A percentile compares a stretch with the other conserved stretches of the same genome.
Evolutionary conservation across 176 grass and related monocot species (phyloP).

Genomic region (Tillandsia fasciculata): DNA sequence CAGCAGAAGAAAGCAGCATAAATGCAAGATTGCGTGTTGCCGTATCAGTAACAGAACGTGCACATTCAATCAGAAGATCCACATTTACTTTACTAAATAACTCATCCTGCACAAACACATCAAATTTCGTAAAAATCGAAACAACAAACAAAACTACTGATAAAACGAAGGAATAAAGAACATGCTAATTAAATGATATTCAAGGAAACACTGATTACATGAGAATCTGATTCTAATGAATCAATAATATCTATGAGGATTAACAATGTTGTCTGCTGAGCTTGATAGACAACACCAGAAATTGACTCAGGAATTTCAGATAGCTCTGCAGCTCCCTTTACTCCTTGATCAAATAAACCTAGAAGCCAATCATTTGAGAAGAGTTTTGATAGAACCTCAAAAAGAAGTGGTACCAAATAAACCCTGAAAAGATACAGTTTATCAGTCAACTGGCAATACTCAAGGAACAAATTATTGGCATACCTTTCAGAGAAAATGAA

Average conservation of each 20-base stretch:
- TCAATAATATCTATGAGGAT: constrained; percentile 87
- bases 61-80: constrained; percentile 43
- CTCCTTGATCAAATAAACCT: constrained; percentile 31
- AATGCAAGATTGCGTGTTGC: constrained; percentile 65
- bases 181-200: neutral
- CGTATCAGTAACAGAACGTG: constrained; percentile 39
- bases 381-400: constrained; percentile 57
- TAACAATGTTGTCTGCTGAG: constrained; percentile 54
- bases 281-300: constrained; percentile 43
- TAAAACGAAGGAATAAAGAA: neutral
- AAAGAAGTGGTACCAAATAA: constrained; percentile 60
- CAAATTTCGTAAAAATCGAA: neutral
- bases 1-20: constrained; percentile 63
- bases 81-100: constrained; percentile 45
- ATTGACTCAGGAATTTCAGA: constrained; percentile 31
- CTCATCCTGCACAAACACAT: constrained; percentile 47
- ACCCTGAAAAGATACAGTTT: constrained; percentile 24
- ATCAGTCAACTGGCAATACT: constrained; percentile 3
- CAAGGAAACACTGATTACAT: constrained; percentile 30
- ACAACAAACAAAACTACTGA: neutral
- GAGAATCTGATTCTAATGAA: constrained; percentile 32
- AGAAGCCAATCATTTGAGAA: constrained; percentile 46
- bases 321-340: constrained; percentile 21
- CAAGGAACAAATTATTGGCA: neutral
- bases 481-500: no score